phyloP scores from a whole-genome alignment of 1,284 basidiomycete species.

The Cystobasidiaceae sp. region DNA sequence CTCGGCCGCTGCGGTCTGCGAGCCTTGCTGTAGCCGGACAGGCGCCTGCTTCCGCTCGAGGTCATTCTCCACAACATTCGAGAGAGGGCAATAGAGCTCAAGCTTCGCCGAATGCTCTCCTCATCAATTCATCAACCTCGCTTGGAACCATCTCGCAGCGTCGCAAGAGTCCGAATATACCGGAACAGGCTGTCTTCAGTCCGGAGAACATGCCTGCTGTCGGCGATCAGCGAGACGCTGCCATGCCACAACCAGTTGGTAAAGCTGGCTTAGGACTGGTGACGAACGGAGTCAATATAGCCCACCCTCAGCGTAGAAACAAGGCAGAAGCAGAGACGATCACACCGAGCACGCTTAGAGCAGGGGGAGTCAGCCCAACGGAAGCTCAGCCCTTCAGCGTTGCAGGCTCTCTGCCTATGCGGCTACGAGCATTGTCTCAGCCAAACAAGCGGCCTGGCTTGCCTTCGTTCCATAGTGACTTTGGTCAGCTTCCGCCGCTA shows the following conservation, averaged over 20 bases:
- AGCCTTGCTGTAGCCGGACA: not conserved
- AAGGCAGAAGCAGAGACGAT: not conserved
- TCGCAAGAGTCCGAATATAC: constrained; percentile 47
- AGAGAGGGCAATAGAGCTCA: not conserved
- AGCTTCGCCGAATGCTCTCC: not conserved
- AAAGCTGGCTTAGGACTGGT: too few relatives aligned
- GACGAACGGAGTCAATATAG: too few relatives aligned
- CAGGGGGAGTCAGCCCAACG: not conserved
- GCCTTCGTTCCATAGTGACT: constrained; percentile 25
- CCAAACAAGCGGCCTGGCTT: constrained; percentile 43
- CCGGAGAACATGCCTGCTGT: not conserved
- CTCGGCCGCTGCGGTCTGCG: constrained; percentile 1
- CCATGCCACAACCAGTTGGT: too few relatives aligned
- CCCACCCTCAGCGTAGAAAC: not conserved
- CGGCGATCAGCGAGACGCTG: not conserved
- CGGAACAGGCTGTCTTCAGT: not conserved
- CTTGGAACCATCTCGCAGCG: constrained; percentile 66
- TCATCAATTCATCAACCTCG: constrained; percentile 49
- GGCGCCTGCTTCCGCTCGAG: not conserved
- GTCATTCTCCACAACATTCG: not conserved
- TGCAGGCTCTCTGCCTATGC: constrained; percentile 5
- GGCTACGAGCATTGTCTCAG: constrained; percentile 42
- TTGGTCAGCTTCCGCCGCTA: not conserved
- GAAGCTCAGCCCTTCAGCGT: constrained; percentile 7
- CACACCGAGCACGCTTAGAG: not conserved